Evolutionary conservation across 140 eudicot species (phyloP), one percentile per base, ranked within the genome.

Genomic region (Flaveria floridana): DNA sequence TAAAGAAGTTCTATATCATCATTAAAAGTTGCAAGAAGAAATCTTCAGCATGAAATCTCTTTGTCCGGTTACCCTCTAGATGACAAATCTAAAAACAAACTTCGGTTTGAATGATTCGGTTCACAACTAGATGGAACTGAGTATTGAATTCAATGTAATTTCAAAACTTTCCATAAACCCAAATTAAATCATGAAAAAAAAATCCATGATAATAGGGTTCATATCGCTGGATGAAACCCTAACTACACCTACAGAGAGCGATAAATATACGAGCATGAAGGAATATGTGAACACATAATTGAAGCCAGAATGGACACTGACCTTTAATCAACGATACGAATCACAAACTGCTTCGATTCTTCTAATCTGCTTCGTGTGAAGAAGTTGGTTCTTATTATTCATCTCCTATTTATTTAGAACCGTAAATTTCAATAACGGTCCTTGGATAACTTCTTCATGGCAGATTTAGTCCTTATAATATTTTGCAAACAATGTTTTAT

Each of bases 321-420:
- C 68, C 68, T 28, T 63, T 63, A 63, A 26, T 63, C 68, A 14
- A 63, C 20, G 11, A 63, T 28, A 59, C 41, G 39, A 59, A 26
- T 20, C 19, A 63, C 68, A 63, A 63, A 13, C 21, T 63, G 68
- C 68, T 19, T 7, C 28, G 28, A 18, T 56, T 56, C 63, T 20
- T 56, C 28, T 59, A 59, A 59, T 59, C 66, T 59, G 41, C 66
- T 59, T 59, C n/a, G 66, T 12, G 66, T 11, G 23, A 23, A 25
- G 3, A 59, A 59, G 16, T 2, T 25, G 18, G 41, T 11, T 25
- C 18, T 59, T 59, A 12, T 25, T 56, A 8, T 18, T 19, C 63
- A 18, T 56, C 63, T 20, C 14, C 9, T 25, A 59, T 59, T 7
- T 59, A 59, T 59, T 57, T 21, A 57, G 34, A 57, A 57, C 34